phyloP scores from a whole-genome alignment of 768 basidiomycete species.

The Botryobasidium botryosum region DNA sequence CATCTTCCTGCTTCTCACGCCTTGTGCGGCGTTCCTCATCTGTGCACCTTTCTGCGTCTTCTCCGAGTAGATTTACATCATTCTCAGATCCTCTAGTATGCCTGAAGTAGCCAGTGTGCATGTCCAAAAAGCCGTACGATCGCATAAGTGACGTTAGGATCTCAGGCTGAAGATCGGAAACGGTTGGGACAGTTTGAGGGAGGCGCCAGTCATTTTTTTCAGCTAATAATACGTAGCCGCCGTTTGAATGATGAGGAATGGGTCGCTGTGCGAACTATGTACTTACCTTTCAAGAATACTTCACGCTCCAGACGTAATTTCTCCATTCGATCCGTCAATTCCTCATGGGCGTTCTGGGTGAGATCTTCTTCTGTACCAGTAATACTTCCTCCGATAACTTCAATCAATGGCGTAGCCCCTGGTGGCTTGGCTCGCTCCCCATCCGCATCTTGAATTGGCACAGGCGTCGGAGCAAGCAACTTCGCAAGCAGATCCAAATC shows the following conservation, averaged over 20 bases:
- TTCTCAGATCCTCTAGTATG: conserved; percentile 62
- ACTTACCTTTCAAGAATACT: conserved; percentile 40
- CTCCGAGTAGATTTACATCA: conserved; percentile 65
- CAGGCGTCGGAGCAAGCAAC: conserved; percentile 41
- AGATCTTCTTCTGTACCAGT: conserved; percentile 24
- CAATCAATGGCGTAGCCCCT: conserved; percentile 15
- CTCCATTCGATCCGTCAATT: not conserved
- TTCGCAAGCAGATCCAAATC: conserved; percentile 69
- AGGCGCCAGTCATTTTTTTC: conserved; percentile 66
- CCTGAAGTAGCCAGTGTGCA: conserved; percentile 56
- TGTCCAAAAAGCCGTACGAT: conserved; percentile 58
- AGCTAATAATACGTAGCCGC: conserved; percentile 26
- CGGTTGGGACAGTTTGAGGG: conserved; percentile 32
- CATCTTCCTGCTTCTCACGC: conserved; percentile 46
- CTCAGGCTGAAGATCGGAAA: conserved; percentile 27
- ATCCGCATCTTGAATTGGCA: not conserved
- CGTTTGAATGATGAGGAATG: not conserved
- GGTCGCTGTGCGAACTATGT: not conserved
- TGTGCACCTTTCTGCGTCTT: conserved; percentile 41
- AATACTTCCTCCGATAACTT: conserved; percentile 23
- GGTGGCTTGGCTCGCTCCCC: conserved; percentile 15
- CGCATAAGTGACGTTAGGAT: conserved; percentile 28
- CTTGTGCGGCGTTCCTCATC: conserved; percentile 33
- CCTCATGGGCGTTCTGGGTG: not conserved
- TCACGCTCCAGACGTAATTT: conserved; percentile 33